Base-by-base conservation (phyloP, 2,329 filamentous ascomycete species). In the Trichophyton mentagrophytes region DNA sequence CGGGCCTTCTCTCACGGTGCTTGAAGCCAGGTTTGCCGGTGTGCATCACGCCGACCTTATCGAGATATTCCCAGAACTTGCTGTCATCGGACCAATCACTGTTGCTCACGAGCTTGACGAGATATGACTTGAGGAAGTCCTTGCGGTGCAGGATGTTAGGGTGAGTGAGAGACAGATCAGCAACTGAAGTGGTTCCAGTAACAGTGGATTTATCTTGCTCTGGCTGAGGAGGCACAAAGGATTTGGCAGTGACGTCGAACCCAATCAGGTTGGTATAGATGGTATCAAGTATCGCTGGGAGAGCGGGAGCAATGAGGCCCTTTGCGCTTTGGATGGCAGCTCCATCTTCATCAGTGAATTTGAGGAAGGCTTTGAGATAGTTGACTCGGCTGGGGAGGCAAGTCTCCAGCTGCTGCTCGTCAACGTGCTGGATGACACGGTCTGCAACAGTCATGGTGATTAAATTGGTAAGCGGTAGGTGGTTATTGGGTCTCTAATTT, bases 231-330 rank as follows among this genome's bases (percentile, higher is more conserved):
- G 67, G 67, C 0, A 67, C 65, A 49, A 70, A 70, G 15, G 67
- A 46, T 55, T 68, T 67, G 59, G 67, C 68, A n/a, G 69, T 70
- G 61, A 70, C 66, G 61, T 70, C 68, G 63, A 64, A 70, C 15
- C 63, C 61, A 60, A 70, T 66, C 5, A 70, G 66, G 44, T 69
- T 64, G 20, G 65, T 66, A 59, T 70, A 70, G 62, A 70, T 66
- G 36, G 66, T 64, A 57, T 70, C 67, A 36, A 70, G 67, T 60
- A 70, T 59, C 30, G 65, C 58, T 46, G 61, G 65, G 55, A 70
- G 33, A 56, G 68, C 65, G 4, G 69, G 69, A 1, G 64, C 66
- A 15, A 70, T 62, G 30, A 70, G 36, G 8, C 62, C 57, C 40
- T 66, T 68, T 59, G 64, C 62, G 5, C 57, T 61, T 57, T 68